A percentile compares a stretch with the other conserved stretches of the same genome.
Conservation (phyloP, 2,329 filamentous ascomycete genomes). For the Phoma sp. region DNA sequence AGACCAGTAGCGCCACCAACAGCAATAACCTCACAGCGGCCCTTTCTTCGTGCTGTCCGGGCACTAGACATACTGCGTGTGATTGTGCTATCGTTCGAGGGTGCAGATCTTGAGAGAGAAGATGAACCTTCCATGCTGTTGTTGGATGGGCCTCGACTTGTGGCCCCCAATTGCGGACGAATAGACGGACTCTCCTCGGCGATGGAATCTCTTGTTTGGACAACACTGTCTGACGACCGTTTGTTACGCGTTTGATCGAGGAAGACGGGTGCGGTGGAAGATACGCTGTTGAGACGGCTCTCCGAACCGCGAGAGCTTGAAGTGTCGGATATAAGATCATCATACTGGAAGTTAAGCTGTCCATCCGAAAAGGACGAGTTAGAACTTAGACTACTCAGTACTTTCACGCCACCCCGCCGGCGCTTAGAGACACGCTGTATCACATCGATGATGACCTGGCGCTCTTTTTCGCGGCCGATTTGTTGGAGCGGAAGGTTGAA, state of each 20-base stretch:
- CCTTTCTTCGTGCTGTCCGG: slow-evolving; percentile 55
- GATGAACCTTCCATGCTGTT: slow-evolving; percentile 39
- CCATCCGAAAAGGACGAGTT: slow-evolving; percentile 60
- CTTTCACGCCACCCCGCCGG: slow-evolving; percentile 56
- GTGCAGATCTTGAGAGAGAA: slow-evolving; percentile 33
- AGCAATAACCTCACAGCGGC: slow-evolving; percentile 65
- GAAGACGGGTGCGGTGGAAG: slow-evolving; percentile 29
- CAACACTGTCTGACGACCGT: slow-evolving; percentile 38
- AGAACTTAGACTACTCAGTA: slow-evolving; percentile 59
- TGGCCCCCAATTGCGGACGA: slow-evolving; percentile 28
- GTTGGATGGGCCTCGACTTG: slow-evolving; percentile 34
- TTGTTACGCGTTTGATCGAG: slow-evolving; percentile 36
- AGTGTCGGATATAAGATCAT: slow-evolving; percentile 58
- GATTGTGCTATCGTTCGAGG: slow-evolving; percentile 34
- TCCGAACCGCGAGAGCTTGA: slow-evolving; percentile 63
- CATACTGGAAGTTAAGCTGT: slow-evolving; percentile 56
- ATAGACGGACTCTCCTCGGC: slow-evolving; percentile 30
- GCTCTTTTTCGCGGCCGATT: slow-evolving; percentile 79
- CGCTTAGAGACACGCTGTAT: slow-evolving; percentile 77
- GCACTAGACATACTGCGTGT: slow-evolving; percentile 40
- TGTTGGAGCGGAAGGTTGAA: slow-evolving; percentile 84
- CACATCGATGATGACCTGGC: slow-evolving; percentile 68
- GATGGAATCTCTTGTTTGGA: slow-evolving; percentile 32
- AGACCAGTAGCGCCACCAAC: slow-evolving; percentile 63
- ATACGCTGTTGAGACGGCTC: slow-evolving; percentile 46